phyloP scores from a whole-genome alignment of 2,329 filamentous ascomycete species.

The Paecilomyces sp. region DNA sequence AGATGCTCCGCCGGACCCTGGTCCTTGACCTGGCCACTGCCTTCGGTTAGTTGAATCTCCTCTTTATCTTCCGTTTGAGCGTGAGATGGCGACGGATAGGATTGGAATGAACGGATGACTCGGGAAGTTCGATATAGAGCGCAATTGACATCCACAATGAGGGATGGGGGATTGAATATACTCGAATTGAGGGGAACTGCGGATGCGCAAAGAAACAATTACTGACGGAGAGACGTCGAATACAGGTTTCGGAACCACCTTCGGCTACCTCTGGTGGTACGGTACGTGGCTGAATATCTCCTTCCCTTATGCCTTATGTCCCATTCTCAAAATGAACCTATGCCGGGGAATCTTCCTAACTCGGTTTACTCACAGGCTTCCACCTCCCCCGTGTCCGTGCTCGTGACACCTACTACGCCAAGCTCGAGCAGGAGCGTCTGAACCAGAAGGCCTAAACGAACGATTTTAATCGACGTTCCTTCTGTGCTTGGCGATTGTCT shows the following conservation, averaged over 20 bases:
- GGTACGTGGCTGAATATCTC: constrained; percentile 36
- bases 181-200: not conserved
- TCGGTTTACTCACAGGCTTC: constrained; percentile 42
- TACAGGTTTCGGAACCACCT: constrained; percentile 54
- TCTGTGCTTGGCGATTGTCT: not conserved
- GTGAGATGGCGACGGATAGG: constrained; percentile 2
- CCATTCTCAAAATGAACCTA: not conserved
- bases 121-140: not conserved
- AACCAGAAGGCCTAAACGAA: constrained; percentile 22
- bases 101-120: not conserved
- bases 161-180: not conserved
- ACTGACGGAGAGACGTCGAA: not conserved
- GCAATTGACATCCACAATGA: not conserved
- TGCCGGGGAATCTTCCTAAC: not conserved
- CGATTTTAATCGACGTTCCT: not conserved
- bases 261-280: constrained; percentile 64
- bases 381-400: constrained; percentile 58
- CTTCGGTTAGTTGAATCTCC: constrained; percentile 46
- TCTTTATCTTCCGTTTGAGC: not conserved
- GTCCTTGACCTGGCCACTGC: constrained; percentile 62
- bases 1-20: constrained; percentile 61
- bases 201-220: not conserved
- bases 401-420: constrained; percentile 57
- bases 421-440: constrained; percentile 56
- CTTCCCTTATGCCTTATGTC: not conserved